These are phyloP conservation scores for Saccharomycopsis hybrid DNA, from an alignment of 1,139 yeast species.

Conservation along the genomic window DNA sequence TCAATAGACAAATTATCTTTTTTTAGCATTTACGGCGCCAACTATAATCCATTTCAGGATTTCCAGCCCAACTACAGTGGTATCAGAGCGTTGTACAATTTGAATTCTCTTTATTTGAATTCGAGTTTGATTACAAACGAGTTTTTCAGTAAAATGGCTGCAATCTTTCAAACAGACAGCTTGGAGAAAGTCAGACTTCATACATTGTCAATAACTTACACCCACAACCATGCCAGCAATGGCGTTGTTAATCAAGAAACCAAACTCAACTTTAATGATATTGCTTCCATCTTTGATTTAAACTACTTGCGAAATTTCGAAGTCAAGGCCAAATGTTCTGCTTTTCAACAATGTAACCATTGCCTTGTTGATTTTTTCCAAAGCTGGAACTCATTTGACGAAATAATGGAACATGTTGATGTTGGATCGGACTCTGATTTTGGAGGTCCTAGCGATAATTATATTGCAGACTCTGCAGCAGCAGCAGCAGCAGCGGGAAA, in stretches of 20 bases:
- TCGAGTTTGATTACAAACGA: conserved; percentile 10
- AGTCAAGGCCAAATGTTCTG: conserved; percentile 25
- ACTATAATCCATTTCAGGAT: conserved; percentile 19
- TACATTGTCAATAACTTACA: conserved; percentile 24
- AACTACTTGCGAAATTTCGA: conserved; percentile 23
- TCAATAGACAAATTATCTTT: conserved; percentile 18
- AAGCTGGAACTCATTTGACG: conserved; percentile 23
- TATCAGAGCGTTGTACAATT: conserved; percentile 16
- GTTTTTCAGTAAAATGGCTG: conserved; percentile 7
- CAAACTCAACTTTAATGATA: conserved; percentile 23
- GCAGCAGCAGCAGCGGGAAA: background rate
- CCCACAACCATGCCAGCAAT: no score
- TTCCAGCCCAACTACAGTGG: conserved; percentile 22
- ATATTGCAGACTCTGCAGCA: background rate
- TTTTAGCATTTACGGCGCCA: conserved; percentile 24
- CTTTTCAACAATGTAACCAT: conserved; percentile 21
- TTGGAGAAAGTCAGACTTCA: conserved; percentile 16
- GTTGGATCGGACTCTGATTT: no score
- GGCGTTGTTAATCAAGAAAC: conserved; percentile 21
- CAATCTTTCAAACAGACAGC: conserved; percentile 6
- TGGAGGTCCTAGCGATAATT: background rate
- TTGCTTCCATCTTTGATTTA: conserved; percentile 24
- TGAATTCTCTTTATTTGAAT: conserved; percentile 12
- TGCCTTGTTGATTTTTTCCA: conserved; percentile 25
- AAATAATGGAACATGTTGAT: conserved; percentile 1